Evolutionary conservation across 1,284 basidiomycete species (phyloP).

Genomic region (Dichomitus squalens): DNA sequence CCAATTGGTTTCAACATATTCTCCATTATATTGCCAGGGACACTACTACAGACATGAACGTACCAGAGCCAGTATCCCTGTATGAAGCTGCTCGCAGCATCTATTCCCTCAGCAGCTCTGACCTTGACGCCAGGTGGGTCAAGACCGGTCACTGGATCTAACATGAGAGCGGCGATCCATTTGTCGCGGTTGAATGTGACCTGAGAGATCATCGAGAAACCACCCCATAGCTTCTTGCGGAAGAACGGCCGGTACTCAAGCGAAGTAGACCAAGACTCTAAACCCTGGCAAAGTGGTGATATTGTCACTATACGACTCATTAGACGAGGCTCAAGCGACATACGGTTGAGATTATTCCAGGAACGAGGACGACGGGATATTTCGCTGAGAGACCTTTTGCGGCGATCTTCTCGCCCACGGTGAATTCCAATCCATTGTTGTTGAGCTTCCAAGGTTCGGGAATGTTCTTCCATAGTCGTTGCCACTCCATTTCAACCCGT

Average conservation of each 20-base stretch:
- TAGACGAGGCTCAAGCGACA: conserved; percentile 24
- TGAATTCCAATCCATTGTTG: conserved; percentile 82
- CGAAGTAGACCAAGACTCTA: conserved; percentile 86
- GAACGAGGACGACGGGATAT: conserved; percentile 81
- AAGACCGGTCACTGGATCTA: conserved; percentile 91
- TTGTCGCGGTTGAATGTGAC: conserved; percentile 83
- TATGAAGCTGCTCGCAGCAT: conserved; percentile 89
- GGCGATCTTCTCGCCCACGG: conserved; percentile 75
- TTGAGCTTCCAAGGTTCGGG: conserved; percentile 83
- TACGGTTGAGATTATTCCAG: conserved; percentile 80
- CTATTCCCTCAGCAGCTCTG: conserved; percentile 90
- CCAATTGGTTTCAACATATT: neutral
- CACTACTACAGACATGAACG: conserved; percentile 22
- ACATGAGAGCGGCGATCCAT: conserved; percentile 90
- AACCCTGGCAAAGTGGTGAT: conserved; percentile 44
- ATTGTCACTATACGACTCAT: neutral
- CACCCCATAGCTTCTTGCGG: conserved; percentile 86
- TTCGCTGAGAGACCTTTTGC: conserved; percentile 70
- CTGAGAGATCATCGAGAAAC: conserved; percentile 84
- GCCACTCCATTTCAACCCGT: conserved; percentile 70
- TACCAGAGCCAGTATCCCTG: conserved; percentile 96
- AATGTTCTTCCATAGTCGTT: conserved; percentile 59
- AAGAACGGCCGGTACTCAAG: conserved; percentile 82
- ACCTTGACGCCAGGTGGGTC: conserved; percentile 91
- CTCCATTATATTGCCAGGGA: neutral